These are phyloP conservation scores for Cyberlindnera veronae DNA, from an alignment of 805 yeast species.

Conservation along the genomic window DNA sequence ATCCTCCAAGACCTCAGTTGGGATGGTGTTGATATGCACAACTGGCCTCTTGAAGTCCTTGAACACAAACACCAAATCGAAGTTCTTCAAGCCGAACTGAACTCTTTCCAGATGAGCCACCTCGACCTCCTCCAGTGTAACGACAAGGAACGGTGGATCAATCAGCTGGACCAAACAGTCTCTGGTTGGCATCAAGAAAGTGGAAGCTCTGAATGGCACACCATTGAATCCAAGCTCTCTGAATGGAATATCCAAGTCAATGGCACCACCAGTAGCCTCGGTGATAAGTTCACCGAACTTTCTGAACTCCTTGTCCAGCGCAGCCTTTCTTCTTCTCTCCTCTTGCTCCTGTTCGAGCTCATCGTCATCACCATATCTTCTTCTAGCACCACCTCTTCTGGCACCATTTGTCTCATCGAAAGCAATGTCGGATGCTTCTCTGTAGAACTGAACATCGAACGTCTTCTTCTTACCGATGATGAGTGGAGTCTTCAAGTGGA, in stretches of 20 bases:
- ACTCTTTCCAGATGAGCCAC: slow-evolving; percentile 95
- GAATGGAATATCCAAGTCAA: slow-evolving; percentile 91
- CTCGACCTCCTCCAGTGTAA: slow-evolving; percentile 88
- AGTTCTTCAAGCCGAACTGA: slow-evolving; percentile 93
- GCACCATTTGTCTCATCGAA: slow-evolving; percentile 96
- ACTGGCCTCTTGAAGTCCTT: slow-evolving; percentile 88
- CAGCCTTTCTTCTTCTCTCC: slow-evolving; percentile 87
- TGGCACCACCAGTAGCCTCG: slow-evolving; percentile 76
- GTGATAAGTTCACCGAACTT: slow-evolving; percentile 87
- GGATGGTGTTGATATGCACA: slow-evolving; percentile 90
- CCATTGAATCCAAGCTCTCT: slow-evolving; percentile 96
- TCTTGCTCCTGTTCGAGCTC: slow-evolving; percentile 98
- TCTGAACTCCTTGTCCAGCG: slow-evolving; percentile 88
- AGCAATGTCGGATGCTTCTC: slow-evolving; percentile 94
- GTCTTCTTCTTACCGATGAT: slow-evolving; percentile 96
- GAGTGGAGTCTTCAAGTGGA: slow-evolving; percentile 87
- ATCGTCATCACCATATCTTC: slow-evolving; percentile 96
- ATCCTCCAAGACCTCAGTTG: slow-evolving; percentile 87
- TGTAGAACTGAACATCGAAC: slow-evolving; percentile 90
- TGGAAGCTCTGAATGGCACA: slow-evolving; percentile 94
- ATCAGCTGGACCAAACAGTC: slow-evolving; percentile 92
- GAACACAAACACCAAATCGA: slow-evolving; percentile 94
- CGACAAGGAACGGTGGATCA: slow-evolving; percentile 93
- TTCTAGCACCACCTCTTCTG: slow-evolving; percentile 52
- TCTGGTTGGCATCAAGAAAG: slow-evolving; percentile 93